These are phyloP conservation scores for Echinosophora koreensis DNA, from an alignment of 306 rosid species.

Conservation along the genomic window DNA sequence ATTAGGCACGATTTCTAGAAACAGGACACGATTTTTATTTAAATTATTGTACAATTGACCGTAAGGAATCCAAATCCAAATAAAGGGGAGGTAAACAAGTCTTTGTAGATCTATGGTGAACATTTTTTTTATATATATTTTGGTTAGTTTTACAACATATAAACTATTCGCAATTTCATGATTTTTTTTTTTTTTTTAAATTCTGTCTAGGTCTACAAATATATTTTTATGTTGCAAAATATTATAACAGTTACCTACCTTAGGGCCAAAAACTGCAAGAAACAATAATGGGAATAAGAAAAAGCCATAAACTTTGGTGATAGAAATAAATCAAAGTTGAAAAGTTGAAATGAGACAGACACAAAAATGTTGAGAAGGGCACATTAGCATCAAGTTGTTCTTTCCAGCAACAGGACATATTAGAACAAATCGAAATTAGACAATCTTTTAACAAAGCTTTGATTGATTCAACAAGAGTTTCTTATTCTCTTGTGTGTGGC, in stretches of 20 bases:
- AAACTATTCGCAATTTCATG: too few relatives aligned
- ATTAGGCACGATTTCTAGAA: too few relatives aligned
- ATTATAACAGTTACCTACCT: neutral
- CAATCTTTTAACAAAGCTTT: constrained; percentile 32
- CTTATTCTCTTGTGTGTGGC: constrained; percentile 40
- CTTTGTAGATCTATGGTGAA: too few relatives aligned
- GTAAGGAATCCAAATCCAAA: too few relatives aligned
- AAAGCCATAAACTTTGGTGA: constrained; percentile 30
- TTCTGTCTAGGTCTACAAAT: too few relatives aligned
- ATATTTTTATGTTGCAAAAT: neutral
- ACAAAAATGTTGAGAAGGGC: constrained; percentile 21
- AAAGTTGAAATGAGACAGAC: constrained; percentile 40
- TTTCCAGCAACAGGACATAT: constrained; percentile 41
- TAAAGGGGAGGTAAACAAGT: too few relatives aligned
- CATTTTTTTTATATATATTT: too few relatives aligned
- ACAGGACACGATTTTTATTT: too few relatives aligned
- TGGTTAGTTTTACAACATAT: neutral
- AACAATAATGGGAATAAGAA: neutral
- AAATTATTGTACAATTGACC: too few relatives aligned
- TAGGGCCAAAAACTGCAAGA: neutral
- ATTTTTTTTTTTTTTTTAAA: too few relatives aligned
- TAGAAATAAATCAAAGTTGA: constrained; percentile 15
- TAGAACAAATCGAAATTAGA: constrained; percentile 45
- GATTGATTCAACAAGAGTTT: constrained; percentile 45
- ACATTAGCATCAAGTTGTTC: constrained; percentile 42